These are phyloP conservation scores for Pseudonitzschia pungens DNA, from an alignment of 108 stramenopile species.

Conservation along the genomic window DNA sequence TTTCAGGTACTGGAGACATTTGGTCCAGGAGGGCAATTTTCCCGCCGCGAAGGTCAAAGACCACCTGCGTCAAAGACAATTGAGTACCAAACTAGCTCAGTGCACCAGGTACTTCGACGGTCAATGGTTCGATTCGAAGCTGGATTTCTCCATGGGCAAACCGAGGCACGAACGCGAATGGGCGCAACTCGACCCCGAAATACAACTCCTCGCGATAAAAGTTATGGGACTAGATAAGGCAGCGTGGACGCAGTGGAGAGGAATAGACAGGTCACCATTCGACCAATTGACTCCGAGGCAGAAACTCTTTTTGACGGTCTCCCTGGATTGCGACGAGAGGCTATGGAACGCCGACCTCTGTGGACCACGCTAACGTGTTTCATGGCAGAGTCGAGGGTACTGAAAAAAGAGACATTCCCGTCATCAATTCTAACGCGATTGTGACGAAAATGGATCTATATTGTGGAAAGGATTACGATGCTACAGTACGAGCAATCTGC, in stretches of 20 bases:
- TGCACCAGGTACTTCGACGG: background rate
- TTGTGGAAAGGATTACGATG: no score
- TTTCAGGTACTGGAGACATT: background rate
- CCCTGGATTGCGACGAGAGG: background rate
- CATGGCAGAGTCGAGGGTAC: no score
- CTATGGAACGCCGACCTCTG: background rate
- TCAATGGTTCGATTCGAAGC: background rate
- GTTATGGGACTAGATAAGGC: background rate
- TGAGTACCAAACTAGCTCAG: background rate
- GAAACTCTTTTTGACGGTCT: background rate
- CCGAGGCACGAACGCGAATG: background rate
- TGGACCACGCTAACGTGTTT: background rate
- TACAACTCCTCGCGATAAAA: background rate
- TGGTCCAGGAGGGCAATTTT: background rate
- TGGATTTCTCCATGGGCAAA: background rate
- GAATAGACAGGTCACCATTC: background rate
- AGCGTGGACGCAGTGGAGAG: background rate
- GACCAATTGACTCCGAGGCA: background rate
- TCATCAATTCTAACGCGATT: no score
- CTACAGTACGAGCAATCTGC: no score
- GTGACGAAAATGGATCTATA: no score
- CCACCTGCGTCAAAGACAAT: background rate
- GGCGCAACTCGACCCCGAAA: background rate
- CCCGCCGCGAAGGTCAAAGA: conserved; percentile 14
- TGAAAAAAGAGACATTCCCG: no score